phyloP scores from a whole-genome alignment of 306 rosid species.

The Corylus heterophylla region DNA sequence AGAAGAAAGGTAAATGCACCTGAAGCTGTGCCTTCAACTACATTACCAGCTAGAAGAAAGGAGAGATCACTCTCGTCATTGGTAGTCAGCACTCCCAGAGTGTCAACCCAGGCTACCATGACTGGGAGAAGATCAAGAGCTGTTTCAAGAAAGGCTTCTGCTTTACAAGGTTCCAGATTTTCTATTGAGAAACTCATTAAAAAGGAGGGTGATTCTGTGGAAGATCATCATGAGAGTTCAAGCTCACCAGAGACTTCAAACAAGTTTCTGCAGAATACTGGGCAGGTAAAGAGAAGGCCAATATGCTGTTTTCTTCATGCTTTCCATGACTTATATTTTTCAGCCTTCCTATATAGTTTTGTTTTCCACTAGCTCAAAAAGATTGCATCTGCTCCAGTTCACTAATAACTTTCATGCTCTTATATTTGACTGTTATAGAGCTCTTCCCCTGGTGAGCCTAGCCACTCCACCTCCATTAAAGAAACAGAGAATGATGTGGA shows the following conservation, averaged over 20 bases:
- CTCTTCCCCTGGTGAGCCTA: constrained; percentile 56
- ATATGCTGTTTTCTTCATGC: constrained; percentile 22
- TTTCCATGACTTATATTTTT: background rate
- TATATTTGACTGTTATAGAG: constrained; percentile 49
- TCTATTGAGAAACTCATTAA: constrained; percentile 53
- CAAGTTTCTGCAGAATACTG: constrained; percentile 49
- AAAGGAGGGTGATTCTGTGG: constrained; percentile 59
- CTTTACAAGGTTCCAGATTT: constrained; percentile 58
- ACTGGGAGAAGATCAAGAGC: constrained; percentile 88
- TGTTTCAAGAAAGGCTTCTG: constrained; percentile 65
- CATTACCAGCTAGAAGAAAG: constrained; percentile 79
- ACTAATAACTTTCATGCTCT: constrained; percentile 17
- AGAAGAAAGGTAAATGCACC: constrained; percentile 62
- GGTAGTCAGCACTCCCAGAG: constrained; percentile 91
- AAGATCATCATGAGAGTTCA: constrained; percentile 58
- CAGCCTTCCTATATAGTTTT: constrained; percentile 1
- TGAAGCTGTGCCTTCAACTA: constrained; percentile 50
- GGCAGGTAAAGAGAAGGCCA: constrained; percentile 52
- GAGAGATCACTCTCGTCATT: constrained; percentile 94
- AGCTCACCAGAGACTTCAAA: constrained; percentile 65
- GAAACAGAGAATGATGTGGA: constrained; percentile 65
- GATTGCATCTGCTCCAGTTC: constrained; percentile 17
- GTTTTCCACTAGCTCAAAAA: constrained; percentile 5
- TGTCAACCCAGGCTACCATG: constrained; percentile 59
- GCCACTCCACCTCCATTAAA: constrained; percentile 47